Conservation (phyloP, 1,284 basidiomycete genomes). For the Heimioporus retisporus region DNA sequence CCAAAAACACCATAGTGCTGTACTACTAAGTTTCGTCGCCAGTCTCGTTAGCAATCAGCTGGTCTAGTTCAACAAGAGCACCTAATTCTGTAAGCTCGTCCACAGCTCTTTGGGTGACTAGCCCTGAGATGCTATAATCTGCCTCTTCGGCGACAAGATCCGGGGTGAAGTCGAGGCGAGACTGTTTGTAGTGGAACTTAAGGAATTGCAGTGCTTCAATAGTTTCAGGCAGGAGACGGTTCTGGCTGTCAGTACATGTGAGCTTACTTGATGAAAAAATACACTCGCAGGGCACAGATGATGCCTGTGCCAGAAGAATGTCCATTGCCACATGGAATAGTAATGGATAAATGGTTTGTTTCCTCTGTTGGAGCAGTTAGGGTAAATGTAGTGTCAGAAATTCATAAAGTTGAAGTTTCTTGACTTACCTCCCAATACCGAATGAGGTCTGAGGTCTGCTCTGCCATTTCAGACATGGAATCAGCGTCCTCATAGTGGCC, state of each 20-base stretch:
- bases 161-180: background rate
- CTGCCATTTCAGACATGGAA: background rate
- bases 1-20: no score
- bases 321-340: conserved; percentile 3
- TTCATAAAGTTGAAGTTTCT: background rate
- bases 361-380: background rate
- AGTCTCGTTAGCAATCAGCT: no score
- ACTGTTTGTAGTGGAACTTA: background rate
- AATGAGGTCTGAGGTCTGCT: background rate
- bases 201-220: conserved; percentile 1
- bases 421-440: conserved; percentile 1
- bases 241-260: background rate
- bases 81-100: background rate
- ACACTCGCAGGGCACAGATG: background rate
- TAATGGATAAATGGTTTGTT: background rate
- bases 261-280: conserved; percentile 8
- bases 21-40: no score
- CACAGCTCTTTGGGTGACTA: background rate
- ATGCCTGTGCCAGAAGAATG: conserved; percentile 1
- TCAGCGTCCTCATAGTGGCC: background rate
- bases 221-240: background rate
- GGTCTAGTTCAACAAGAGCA: no score
- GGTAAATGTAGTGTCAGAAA: no score
- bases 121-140: conserved; percentile 1
- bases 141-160: background rate